Conservation (phyloP, 305 asterid species). For the Fraxinus greggii region DNA sequence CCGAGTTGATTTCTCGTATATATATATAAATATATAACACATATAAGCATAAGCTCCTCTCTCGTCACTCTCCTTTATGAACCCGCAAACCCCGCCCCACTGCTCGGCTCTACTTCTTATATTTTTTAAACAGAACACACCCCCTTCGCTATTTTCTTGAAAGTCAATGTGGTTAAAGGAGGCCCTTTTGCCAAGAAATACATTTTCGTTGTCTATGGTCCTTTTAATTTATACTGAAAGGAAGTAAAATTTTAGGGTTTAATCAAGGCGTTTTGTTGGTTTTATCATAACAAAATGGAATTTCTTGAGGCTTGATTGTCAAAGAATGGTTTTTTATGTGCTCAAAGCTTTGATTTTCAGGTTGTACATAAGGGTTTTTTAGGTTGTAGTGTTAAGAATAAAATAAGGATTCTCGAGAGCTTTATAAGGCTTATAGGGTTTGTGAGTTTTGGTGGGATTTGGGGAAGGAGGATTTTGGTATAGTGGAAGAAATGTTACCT, state of each 20-base stretch:
- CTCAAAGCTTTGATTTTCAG: slow-evolving; percentile 24
- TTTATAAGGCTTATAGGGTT: slow-evolving; percentile 25
- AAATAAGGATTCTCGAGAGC: slow-evolving; percentile 23
- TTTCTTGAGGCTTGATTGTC: slow-evolving; percentile 10
- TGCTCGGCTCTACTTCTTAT: slow-evolving; percentile 24
- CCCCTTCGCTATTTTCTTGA: slow-evolving; percentile 13
- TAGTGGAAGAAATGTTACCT: slow-evolving; percentile 59
- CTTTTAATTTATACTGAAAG: slow-evolving; percentile 17
- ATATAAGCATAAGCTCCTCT: slow-evolving; percentile 16
- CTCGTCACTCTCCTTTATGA: slow-evolving; percentile 14
- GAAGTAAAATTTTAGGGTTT: slow-evolving; percentile 19
- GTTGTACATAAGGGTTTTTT: slow-evolving; percentile 30
- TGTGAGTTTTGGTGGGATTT: slow-evolving; percentile 27
- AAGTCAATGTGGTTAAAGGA: slow-evolving; percentile 30
- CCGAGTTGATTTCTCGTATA: slow-evolving; percentile 45
- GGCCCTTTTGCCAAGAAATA: slow-evolving; percentile 11
- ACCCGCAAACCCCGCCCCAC: slow-evolving; percentile 22
- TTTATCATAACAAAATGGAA: neutral
- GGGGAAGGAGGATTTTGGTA: slow-evolving; percentile 24
- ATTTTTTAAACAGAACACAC: neutral
- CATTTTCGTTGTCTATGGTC: neutral
- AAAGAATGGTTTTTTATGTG: slow-evolving; percentile 16
- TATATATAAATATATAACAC: slow-evolving; percentile 13
- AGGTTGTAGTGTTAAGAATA: slow-evolving; percentile 15
- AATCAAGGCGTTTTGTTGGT: slow-evolving; percentile 41